Evolutionary conservation across 305 asterid species (phyloP), one percentile per base, ranked within the genome.

Genomic region (Ajuga reptans): DNA sequence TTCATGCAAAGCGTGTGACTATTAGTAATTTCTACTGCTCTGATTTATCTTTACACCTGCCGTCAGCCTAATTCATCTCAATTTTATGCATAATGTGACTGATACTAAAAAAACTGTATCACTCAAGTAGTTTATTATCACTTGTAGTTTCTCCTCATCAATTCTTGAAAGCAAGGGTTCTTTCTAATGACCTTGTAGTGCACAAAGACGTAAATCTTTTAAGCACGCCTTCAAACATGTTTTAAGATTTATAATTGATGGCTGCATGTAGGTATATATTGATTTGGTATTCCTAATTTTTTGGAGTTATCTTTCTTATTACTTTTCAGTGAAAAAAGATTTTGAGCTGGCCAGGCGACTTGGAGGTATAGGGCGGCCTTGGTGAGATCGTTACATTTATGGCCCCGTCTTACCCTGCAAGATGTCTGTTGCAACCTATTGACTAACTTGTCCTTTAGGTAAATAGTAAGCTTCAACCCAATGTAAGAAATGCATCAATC

Each of bases 1-100:
- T 93, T 66, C 99, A 93, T 80, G 99, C 99, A 43, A 93, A 84
- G 89, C 96, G 97, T 10, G 97, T 93, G 10, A 93, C 99, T 14
- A 74, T 93, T 49, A 93, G 99, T 93, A 86, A 86, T 96, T 83
- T 75, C 72, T 69, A 29, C 61, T 54, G 24, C 64, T 58, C 45
- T 37, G 46, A 10, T 59, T 31, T 6, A 31, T 47, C 33, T 56
- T 46, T 41, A 6, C 9, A 41, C 57, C 14, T 65, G 61, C 10
- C 7, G 9, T 24, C 18, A 1, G 47, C 39, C 51, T 66, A 34
- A n/a, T n/a, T 24, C 29, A 21, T 57, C 42, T 58, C 37, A 61
- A 33, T 27, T 16, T 42, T 47, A 66, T 64, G 75, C 78, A 42
- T 72, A 46, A 21, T 21, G 27, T 21, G 27, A 21, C 1, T 21